phyloP scores from a whole-genome alignment of 1,284 basidiomycete genomes.

The Trametes pubescens region DNA sequence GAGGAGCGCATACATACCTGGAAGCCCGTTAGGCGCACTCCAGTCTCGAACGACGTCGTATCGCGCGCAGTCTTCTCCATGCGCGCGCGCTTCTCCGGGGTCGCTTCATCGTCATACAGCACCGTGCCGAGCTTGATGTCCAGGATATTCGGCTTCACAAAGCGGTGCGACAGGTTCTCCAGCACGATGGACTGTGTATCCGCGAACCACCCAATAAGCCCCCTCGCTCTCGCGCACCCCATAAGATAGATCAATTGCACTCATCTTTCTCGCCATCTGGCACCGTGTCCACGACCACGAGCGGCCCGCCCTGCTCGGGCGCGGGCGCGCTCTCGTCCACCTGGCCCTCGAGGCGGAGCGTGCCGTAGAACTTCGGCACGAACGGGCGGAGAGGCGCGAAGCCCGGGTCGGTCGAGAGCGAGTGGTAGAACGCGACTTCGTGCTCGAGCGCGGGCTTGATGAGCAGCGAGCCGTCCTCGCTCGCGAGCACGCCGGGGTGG shows the following conservation, averaged over 20 bases:
- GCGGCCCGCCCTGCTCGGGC: slow-evolving; percentile 28
- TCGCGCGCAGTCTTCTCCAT: slow-evolving; percentile 78
- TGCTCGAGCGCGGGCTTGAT: slow-evolving; percentile 83
- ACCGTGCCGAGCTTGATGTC: slow-evolving; percentile 94
- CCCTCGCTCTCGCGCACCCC: neutral
- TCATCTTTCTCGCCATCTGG: slow-evolving; percentile 57
- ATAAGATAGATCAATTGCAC: slow-evolving; percentile 33
- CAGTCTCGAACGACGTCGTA: slow-evolving; percentile 81
- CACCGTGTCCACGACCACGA: slow-evolving; percentile 42
- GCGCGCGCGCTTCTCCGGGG: slow-evolving; percentile 78
- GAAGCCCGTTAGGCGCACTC: slow-evolving; percentile 88
- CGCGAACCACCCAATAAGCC: slow-evolving; percentile 13
- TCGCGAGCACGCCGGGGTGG: slow-evolving; percentile 80
- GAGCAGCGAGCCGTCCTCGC: slow-evolving; percentile 80
- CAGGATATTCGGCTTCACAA: slow-evolving; percentile 84
- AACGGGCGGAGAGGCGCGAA: slow-evolving; percentile 60
- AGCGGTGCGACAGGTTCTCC: slow-evolving; percentile 82
- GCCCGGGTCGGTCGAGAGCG: slow-evolving; percentile 53
- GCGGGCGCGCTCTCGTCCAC: slow-evolving; percentile 45
- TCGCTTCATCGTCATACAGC: slow-evolving; percentile 77
- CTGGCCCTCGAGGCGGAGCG: slow-evolving; percentile 72
- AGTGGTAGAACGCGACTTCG: slow-evolving; percentile 87
- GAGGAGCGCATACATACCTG: slow-evolving; percentile 63
- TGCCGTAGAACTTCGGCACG: slow-evolving; percentile 81
- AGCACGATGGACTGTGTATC: slow-evolving; percentile 78